Conservation (phyloP, 2,329 filamentous ascomycete species). For the Paecilomyces niveus region DNA sequence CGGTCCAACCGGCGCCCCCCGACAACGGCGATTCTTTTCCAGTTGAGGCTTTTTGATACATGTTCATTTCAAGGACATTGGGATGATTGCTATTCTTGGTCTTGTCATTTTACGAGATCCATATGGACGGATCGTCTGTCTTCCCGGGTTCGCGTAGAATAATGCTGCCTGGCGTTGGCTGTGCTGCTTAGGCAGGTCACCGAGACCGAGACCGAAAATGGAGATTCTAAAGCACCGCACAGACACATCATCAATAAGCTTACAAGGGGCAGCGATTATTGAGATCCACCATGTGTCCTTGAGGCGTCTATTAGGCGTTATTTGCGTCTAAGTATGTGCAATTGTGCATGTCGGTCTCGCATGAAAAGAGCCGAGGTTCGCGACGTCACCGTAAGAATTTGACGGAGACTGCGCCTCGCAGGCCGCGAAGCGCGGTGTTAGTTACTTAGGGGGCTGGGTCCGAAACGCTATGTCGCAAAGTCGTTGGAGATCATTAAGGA, state of each 20-base stretch:
- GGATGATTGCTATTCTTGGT: too few relatives aligned
- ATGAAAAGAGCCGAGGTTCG: not conserved
- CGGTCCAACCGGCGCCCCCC: too few relatives aligned
- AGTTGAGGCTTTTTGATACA: too few relatives aligned
- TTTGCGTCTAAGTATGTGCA: too few relatives aligned
- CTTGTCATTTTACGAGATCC: not conserved
- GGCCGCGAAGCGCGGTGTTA: too few relatives aligned
- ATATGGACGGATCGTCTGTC: not conserved
- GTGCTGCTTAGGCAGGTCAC: not conserved
- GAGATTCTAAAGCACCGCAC: too few relatives aligned
- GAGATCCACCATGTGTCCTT: too few relatives aligned
- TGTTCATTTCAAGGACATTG: too few relatives aligned
- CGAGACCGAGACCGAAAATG: not conserved
- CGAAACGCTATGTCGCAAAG: too few relatives aligned
- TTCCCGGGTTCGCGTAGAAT: not conserved
- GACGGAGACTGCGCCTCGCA: not conserved
- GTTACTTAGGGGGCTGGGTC: not conserved
- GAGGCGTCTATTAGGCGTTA: not conserved
- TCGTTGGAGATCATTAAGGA: not conserved
- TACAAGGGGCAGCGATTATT: too few relatives aligned
- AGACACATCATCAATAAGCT: not conserved
- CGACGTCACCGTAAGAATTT: not conserved
- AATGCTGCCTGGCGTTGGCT: not conserved
- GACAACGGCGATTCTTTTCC: too few relatives aligned
- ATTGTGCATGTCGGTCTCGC: not conserved